A percentile compares a stretch with the other conserved stretches of the same genome.
Evolutionary conservation across 139 green algal species (phyloP).

Genomic region (Desmodesmus armatus): DNA sequence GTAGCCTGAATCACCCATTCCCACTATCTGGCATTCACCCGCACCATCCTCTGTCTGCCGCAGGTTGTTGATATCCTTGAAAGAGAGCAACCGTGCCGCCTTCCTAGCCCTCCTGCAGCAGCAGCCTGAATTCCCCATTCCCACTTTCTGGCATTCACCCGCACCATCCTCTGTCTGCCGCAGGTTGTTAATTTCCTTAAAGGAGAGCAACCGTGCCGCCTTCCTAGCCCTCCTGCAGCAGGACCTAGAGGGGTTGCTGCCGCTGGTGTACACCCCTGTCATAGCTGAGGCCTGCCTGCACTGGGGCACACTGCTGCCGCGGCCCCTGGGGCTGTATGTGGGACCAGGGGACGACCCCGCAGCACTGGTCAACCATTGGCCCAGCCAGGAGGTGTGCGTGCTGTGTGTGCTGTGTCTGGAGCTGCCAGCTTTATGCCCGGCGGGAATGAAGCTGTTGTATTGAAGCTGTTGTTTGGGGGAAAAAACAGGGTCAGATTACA

Average conservation of each 20-base stretch:
- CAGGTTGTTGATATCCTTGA: slow-evolving; percentile 46
- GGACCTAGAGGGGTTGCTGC: slow-evolving; percentile 68
- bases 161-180: slow-evolving; percentile 87
- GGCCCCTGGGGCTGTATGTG: slow-evolving; percentile 53
- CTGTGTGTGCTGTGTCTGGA: background rate
- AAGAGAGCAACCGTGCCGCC: slow-evolving; percentile 33
- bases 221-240: slow-evolving; percentile 49
- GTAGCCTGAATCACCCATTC: too few relatives aligned
- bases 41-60: too few relatives aligned
- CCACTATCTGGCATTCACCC: too few relatives aligned
- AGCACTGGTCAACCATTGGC: slow-evolving; percentile 20
- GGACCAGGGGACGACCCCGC: background rate
- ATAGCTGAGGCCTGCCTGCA: slow-evolving; percentile 88
- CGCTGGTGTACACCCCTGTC: slow-evolving; percentile 91
- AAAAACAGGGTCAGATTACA: background rate
- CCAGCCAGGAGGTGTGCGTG: slow-evolving; percentile 17
- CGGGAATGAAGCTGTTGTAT: background rate
- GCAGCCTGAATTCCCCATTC: slow-evolving; percentile 66
- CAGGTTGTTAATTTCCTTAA: slow-evolving; percentile 45
- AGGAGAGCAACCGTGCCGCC: slow-evolving; percentile 33
- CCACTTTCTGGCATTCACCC: slow-evolving; percentile 92
- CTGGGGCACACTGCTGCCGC: slow-evolving; percentile 60
- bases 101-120: slow-evolving; percentile 49
- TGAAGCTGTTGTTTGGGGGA: background rate
- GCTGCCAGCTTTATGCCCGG: background rate